Conservation (phyloP, 1,284 basidiomycete genomes). For the Kwoniella shivajii region DNA sequence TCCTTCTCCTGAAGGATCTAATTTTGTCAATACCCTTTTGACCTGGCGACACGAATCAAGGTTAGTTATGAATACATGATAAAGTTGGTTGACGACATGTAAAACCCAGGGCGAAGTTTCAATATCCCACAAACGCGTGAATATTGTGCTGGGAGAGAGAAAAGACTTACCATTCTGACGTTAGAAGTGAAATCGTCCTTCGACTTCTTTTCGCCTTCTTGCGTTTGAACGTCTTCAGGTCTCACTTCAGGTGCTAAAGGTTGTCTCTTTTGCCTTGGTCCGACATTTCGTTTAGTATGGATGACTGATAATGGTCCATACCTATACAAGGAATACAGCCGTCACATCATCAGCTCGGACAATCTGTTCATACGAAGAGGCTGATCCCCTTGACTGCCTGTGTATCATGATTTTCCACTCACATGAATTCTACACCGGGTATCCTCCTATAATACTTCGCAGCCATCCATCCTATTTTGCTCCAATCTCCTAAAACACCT, state of each 20-base stretch:
- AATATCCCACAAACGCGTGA: not conserved
- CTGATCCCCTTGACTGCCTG: too few species aligned
- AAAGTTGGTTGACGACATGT: too few species aligned
- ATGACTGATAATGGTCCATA: constrained; percentile 41
- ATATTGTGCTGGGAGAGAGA: not conserved
- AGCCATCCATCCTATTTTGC: constrained; percentile 53
- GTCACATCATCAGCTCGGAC: not conserved
- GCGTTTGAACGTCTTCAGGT: constrained; percentile 31
- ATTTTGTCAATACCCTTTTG: constrained; percentile 20
- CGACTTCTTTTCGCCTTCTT: constrained; percentile 16
- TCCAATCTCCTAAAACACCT: constrained; percentile 46
- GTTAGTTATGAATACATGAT: too few species aligned
- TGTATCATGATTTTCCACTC: constrained; percentile 19
- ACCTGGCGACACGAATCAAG: too few species aligned
- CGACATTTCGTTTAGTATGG: constrained; percentile 20
- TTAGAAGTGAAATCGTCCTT: constrained; percentile 32
- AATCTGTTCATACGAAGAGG: too few species aligned
- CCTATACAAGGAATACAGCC: constrained; percentile 17
- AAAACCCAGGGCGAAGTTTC: too few species aligned
- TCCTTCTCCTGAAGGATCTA: constrained; percentile 35
- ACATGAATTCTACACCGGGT: constrained; percentile 56
- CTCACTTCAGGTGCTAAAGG: constrained; percentile 27
- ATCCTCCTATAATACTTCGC: constrained; percentile 46
- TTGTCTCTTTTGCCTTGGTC: constrained; percentile 7
- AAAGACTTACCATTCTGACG: constrained; percentile 26